Evolutionary conservation across 768 basidiomycete genomes (phyloP), one percentile per base, ranked within the genome.

Genomic region (Boletus sp.): DNA sequence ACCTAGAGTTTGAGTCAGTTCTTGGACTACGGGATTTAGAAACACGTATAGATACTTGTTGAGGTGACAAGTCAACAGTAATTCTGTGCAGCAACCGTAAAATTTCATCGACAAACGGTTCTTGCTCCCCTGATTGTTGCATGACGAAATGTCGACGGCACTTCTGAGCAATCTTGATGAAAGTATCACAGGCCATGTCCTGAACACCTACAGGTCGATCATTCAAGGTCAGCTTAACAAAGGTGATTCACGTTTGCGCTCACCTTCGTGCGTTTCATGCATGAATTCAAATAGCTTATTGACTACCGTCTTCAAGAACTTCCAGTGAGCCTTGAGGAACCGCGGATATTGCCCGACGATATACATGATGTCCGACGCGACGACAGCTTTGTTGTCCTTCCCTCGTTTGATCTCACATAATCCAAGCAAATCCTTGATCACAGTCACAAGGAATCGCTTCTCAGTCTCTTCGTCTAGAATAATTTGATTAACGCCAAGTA

Each of bases 151-250:
- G 97, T 52, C 96, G 83, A 41, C 94, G 83, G 72, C 95, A 98
- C 73, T 98, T 99, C 72, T 99, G 97, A 24, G 97, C 94, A 65
- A 99, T 99, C 77, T 98, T 99, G 79, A 99, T 98, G 76, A 99
- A 99, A 0, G 97, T 99, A 72, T 99, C 97, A 75, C 97, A 99
- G 46, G 97, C 97, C 97, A 99, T 99, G 76, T 99, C 97, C 73
- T 99, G 97, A 11, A 99, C 97, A 77, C 95, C 93, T 92, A 63
- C 41, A 59, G 17, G 45, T 32, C 18, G 37, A 47, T 32, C 28
- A 49, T 39, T 35, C 37, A 14, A 54, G 10, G 36, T 55, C n/a
- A 64, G 52, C 45, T 47, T 32, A 37, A 40, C n/a, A 30, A 58
- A n/a, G 47, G 24, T 7, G 12, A 7, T 32, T 37, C 10, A 18